phyloP scores from a whole-genome alignment of 345 rosid species.

The Aquilaria yunnanensis region DNA sequence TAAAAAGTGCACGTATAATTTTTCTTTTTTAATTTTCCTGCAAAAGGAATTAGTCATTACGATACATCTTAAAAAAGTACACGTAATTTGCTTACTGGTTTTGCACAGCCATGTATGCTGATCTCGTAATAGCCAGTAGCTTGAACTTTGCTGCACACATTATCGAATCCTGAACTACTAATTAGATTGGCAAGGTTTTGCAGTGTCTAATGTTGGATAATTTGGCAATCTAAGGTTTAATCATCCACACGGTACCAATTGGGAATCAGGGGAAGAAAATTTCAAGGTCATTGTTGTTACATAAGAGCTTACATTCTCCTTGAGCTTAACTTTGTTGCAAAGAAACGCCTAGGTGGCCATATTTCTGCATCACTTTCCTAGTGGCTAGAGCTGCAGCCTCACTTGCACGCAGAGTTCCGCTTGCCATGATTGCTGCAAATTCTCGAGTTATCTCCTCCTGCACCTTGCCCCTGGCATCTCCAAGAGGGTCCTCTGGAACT shows the following conservation, averaged over 20 bases:
- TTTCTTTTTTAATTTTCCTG: too few species aligned
- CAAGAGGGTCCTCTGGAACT: constrained; percentile 46
- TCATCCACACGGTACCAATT: background rate
- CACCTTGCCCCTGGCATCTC: constrained; percentile 70
- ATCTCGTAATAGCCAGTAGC: too few species aligned
- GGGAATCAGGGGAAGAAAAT: background rate
- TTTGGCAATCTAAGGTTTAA: too few species aligned
- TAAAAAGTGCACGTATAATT: too few species aligned
- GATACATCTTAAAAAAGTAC: too few species aligned
- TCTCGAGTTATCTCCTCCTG: constrained; percentile 81
- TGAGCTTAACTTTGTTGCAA: constrained; percentile 24
- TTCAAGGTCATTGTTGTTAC: background rate
- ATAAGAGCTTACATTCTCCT: background rate
- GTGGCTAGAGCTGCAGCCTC: constrained; percentile 94
- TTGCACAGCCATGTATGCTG: too few species aligned
- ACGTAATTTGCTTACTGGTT: too few species aligned
- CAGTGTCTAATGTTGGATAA: too few species aligned
- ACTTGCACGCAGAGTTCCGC: constrained; percentile 74
- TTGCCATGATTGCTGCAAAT: constrained; percentile 76
- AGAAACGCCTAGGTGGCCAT: constrained; percentile 46
- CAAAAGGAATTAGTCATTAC: too few species aligned
- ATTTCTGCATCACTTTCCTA: constrained; percentile 82
- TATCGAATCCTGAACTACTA: too few species aligned
- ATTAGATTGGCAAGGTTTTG: too few species aligned
- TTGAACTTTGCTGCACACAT: too few species aligned